Conservation (phyloP, 2,329 filamentous ascomycete species). For the Aspergillus quadrilineatus region DNA sequence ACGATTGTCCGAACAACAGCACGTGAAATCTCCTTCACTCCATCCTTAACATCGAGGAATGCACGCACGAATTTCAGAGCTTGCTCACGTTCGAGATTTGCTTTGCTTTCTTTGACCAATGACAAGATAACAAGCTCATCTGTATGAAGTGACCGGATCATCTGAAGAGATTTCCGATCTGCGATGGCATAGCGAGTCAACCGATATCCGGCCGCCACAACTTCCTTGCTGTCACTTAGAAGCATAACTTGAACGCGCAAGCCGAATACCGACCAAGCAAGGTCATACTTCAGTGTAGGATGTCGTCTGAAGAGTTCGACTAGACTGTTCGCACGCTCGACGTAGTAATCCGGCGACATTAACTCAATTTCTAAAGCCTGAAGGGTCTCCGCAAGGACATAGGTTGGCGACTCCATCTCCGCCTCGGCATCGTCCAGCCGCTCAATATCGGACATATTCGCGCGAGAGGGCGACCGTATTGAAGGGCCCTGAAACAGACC, state of each 20-base stretch:
- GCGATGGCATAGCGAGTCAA: constrained; percentile 94
- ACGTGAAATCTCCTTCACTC: constrained; percentile 80
- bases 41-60: constrained; percentile 93
- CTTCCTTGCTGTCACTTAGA: constrained; percentile 90
- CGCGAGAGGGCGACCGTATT: constrained; percentile 51
- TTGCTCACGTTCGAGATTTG: constrained; percentile 95
- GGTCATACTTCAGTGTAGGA: constrained; percentile 90
- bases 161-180: constrained; percentile 83
- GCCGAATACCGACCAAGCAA: constrained; percentile 95
- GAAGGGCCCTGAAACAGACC: constrained; percentile 58
- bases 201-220: constrained; percentile 90
- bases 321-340: constrained; percentile 83
- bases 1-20: constrained; percentile 86
- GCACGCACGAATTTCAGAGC: constrained; percentile 93
- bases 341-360: constrained; percentile 91
- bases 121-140: constrained; percentile 91
- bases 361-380: constrained; percentile 85
- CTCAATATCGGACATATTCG: constrained; percentile 38
- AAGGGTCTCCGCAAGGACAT: constrained; percentile 82
- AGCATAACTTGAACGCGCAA: constrained; percentile 93
- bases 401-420: constrained; percentile 82
- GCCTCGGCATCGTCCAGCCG: constrained; percentile 58
- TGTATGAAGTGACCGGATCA: constrained; percentile 81
- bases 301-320: constrained; percentile 96
- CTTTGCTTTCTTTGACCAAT: constrained; percentile 90